These are phyloP conservation scores for Peronospora belbahrii DNA, from an alignment of 352 stramenopile genomes.

Conservation along the genomic window DNA sequence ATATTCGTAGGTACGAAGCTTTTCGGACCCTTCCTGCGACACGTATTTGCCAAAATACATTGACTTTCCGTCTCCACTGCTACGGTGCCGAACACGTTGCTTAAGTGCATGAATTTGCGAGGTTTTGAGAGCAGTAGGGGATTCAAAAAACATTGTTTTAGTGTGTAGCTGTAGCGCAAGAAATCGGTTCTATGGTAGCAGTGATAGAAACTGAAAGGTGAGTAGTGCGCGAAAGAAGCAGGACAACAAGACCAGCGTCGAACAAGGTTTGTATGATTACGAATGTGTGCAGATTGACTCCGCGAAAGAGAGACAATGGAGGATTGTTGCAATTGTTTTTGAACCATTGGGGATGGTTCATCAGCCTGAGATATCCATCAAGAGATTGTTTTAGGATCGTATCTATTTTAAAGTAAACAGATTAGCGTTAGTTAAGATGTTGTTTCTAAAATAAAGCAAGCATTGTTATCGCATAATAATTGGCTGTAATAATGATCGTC, in stretches of 20 bases:
- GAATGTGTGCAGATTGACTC: background rate
- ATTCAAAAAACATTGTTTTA: conserved; percentile 17
- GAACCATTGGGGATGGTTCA: no score
- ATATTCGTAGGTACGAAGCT: conserved; percentile 82
- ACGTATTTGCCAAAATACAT: conserved; percentile 88
- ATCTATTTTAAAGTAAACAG: no score
- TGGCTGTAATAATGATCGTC: no score
- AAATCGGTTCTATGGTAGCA: background rate
- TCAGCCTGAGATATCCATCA: background rate
- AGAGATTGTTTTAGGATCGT: no score
- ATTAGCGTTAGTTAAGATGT: no score
- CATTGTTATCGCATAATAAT: no score
- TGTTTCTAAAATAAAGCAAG: no score
- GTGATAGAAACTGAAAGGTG: background rate
- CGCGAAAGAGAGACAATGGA: background rate
- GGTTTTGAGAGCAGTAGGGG: conserved; percentile 4
- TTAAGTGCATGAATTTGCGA: conserved; percentile 38
- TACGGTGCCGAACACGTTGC: conserved; percentile 67
- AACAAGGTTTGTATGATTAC: background rate
- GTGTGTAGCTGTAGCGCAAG: background rate
- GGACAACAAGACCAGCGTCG: background rate
- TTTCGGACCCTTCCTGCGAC: conserved; percentile 75
- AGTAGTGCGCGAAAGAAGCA: conserved; percentile 1
- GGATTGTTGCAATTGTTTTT: no score
- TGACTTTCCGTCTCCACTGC: conserved; percentile 61